Base-by-base conservation (phyloP, 2,329 filamentous ascomycete species). In the Esteya vermicola region DNA sequence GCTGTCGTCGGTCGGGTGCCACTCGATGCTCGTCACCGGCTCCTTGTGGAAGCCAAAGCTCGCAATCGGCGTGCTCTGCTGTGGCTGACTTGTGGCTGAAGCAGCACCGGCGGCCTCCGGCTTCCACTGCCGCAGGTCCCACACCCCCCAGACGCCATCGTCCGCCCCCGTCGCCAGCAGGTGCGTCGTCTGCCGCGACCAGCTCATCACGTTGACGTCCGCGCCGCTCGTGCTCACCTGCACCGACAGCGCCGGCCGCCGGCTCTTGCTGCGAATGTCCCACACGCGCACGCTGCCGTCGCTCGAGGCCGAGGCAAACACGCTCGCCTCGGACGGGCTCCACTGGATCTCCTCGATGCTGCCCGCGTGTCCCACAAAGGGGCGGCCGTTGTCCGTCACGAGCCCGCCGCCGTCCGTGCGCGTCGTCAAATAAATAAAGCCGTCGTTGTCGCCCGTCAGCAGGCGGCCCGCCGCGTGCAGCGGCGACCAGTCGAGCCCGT, bases 141-240 rank as follows among this genome's bases (percentile, higher is more conserved):
- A 98, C 20, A 96, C 88, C 1, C 74, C 86, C 85, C 89, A 96
- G 39, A 81, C 78, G 28, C 91, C 91, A 55, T 95, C 85, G 54
- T 98, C 91, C 46, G 84, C 86, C 33, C 91, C 91, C 0, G 88
- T 86, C 2, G 89, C 89, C 27, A 98, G 76, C 27, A 98, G 74
- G 58, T 96, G 86, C 19, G 78, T 75, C 1, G 88, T 94, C 60
- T 88, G 79, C 33, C 73, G 75, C 28, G 86, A 94, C 91, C 91
- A 98, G 45, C 83, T 91, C 63, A 96, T 81, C 45, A 98, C 91
- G 56, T 98, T 98, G 54, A 96, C 85, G 54, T 98, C 91, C n/a
- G n/a, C n/a, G n/a, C n/a, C n/a, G 37, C 78, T 78, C 41, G 75
- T 68, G 55, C 82, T 91, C 48, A 91, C 80, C 55, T 85, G 75